Conservation (phyloP, 345 rosid species). For the Limnanthes douglasii region DNA sequence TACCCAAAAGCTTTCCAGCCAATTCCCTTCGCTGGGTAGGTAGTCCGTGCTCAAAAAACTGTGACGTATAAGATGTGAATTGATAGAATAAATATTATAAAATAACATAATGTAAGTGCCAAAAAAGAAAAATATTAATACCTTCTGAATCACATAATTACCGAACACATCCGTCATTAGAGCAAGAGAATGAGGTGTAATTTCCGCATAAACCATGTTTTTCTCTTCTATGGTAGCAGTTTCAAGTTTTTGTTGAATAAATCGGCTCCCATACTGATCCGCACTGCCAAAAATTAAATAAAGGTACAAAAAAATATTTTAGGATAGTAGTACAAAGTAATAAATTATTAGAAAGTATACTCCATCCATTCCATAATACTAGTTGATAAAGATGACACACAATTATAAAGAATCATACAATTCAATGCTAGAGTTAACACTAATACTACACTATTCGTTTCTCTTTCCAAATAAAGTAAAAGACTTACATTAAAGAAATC, state of each 20-base stretch:
- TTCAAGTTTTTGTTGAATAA: constrained; percentile 51
- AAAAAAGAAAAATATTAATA: constrained; percentile 1
- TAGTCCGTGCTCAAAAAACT: constrained; percentile 62
- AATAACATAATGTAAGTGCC: not conserved
- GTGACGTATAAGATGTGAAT: not conserved
- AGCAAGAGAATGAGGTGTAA: constrained; percentile 37
- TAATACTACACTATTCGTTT: too few species aligned
- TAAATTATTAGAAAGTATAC: too few species aligned
- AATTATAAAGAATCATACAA: too few species aligned
- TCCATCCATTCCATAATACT: too few species aligned
- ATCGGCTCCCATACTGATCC: constrained; percentile 57
- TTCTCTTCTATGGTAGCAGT: constrained; percentile 36
- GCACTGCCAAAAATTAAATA: constrained; percentile 18
- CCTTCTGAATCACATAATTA: constrained; percentile 59
- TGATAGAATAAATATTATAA: not conserved
- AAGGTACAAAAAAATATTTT: not conserved
- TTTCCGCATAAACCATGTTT: constrained; percentile 43
- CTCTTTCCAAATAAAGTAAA: constrained; percentile 5
- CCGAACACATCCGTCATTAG: constrained; percentile 66
- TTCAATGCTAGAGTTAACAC: too few species aligned
- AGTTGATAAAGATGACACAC: too few species aligned
- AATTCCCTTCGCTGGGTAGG: constrained; percentile 39
- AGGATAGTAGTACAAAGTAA: too few species aligned
- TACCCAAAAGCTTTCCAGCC: constrained; percentile 30
- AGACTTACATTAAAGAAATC: not conserved